phyloP scores from a whole-genome alignment of 805 yeast genomes.

The Saitoella complicata region DNA sequence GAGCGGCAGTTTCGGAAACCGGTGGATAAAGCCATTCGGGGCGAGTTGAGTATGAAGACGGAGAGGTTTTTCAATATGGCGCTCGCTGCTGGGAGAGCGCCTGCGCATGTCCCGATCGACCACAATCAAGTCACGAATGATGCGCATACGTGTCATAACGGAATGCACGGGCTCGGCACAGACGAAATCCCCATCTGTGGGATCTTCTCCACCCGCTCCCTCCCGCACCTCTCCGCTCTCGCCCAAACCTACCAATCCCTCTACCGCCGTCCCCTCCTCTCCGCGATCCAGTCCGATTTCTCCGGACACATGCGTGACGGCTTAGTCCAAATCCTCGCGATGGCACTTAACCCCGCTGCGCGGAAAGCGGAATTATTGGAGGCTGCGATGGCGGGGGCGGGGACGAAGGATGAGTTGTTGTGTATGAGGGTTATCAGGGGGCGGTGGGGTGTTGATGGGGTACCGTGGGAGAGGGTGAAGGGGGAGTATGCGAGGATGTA shows the following conservation, averaged over 20 bases:
- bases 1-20: slow-evolving; percentile 7
- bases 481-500: slow-evolving; percentile 9
- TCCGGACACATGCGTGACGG: slow-evolving; percentile 16
- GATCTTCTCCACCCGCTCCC: slow-evolving; percentile 11
- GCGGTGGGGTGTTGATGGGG: slow-evolving; percentile 11
- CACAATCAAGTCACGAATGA: slow-evolving; percentile 8
- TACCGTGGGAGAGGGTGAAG: slow-evolving; percentile 7
- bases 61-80: slow-evolving; percentile 12
- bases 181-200: slow-evolving; percentile 14
- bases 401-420: slow-evolving; percentile 13
- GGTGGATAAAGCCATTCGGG: slow-evolving; percentile 10
- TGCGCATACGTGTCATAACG: slow-evolving; percentile 11
- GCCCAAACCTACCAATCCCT: slow-evolving; percentile 5
- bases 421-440: slow-evolving; percentile 11
- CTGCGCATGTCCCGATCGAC: slow-evolving; percentile 10
- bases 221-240: slow-evolving; percentile 10
- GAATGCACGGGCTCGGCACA: slow-evolving; percentile 11
- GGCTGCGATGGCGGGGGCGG: slow-evolving; percentile 13
- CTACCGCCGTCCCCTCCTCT: slow-evolving; percentile 9
- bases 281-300: slow-evolving; percentile 9
- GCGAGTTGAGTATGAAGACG: slow-evolving; percentile 14
- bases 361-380: slow-evolving; percentile 13
- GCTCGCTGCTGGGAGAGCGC: slow-evolving; percentile 7
- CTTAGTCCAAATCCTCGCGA: slow-evolving; percentile 11
- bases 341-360: slow-evolving; percentile 9